These are phyloP conservation scores for Paramecium biaurelia DNA, from an alignment of 73 alveolate species.

Conservation along the genomic window DNA sequence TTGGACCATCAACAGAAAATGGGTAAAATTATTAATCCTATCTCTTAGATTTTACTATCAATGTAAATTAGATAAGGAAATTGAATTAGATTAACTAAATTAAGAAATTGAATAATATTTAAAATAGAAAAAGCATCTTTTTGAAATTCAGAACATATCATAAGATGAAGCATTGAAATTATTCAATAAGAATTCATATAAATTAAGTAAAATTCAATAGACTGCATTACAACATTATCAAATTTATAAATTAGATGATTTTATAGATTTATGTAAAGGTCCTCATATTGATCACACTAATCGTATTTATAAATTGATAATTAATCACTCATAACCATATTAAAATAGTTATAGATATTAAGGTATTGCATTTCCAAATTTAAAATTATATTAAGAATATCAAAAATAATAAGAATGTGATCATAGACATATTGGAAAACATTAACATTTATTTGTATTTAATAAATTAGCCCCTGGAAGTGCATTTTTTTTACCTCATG, in stretches of 20 bases:
- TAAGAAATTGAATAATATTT: not conserved
- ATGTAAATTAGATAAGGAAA: not conserved
- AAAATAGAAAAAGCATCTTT: constrained; percentile 78
- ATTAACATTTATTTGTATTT: constrained; percentile 91
- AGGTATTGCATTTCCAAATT: constrained; percentile 98
- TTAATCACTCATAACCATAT: constrained; percentile 92
- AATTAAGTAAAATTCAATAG: constrained; percentile 91
- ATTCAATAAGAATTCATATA: constrained; percentile 97
- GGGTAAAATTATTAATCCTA: not conserved
- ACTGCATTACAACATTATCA: constrained; percentile 89
- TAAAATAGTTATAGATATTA: constrained; percentile 97
- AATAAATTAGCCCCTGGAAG: constrained; percentile 98
- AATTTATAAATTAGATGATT: constrained; percentile 96
- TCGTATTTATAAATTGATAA: constrained; percentile 94
- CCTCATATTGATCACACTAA: constrained; percentile 98
- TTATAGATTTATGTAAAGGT: constrained; percentile 99
- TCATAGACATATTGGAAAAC: constrained; percentile 98
- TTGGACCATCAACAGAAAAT: not conserved
- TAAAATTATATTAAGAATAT: constrained; percentile 95
- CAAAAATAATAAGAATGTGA: constrained; percentile 95
- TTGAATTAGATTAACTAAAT: not conserved
- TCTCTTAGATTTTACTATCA: not conserved
- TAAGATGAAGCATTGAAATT: constrained; percentile 92
- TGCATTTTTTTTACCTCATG: constrained; percentile 95
- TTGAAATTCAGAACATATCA: constrained; percentile 90